phyloP scores from a whole-genome alignment of 345 rosid genomes.

The Eucalyptus marginata region DNA sequence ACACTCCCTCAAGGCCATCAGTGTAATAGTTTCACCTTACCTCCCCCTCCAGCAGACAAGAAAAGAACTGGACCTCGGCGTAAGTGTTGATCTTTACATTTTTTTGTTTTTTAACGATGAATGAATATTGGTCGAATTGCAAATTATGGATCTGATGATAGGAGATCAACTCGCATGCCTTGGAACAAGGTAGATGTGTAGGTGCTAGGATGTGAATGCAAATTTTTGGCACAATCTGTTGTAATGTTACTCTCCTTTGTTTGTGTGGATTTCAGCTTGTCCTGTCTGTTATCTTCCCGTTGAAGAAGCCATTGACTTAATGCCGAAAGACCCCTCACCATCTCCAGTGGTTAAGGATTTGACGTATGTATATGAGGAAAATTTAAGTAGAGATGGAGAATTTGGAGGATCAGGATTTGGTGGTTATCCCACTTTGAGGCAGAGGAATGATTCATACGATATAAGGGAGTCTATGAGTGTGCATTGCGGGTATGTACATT shows the following conservation, averaged over 20 bases:
- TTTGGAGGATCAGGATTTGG: conserved; percentile 99
- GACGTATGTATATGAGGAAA: conserved; percentile 65
- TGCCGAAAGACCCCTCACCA: conserved; percentile 78
- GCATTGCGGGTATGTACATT: conserved; percentile 78
- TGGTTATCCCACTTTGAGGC: conserved; percentile 81
- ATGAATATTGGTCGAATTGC: not conserved
- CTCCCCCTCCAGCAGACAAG: conserved; percentile 95
- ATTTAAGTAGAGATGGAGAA: conserved; percentile 41
- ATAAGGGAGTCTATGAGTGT: conserved; percentile 74
- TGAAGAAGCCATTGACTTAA: conserved; percentile 80
- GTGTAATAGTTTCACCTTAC: conserved; percentile 75
- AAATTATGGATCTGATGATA: not conserved
- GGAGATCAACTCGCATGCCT: not conserved
- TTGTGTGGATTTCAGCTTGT: conserved; percentile 51
- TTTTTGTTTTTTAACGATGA: not conserved
- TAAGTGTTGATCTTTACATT: conserved; percentile 22
- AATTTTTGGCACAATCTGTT: not conserved
- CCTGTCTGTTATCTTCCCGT: conserved; percentile 97
- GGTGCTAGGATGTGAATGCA: not conserved
- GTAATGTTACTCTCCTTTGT: not conserved
- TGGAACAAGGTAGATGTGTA: not conserved
- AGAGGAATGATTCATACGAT: conserved; percentile 76
- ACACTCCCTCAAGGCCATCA: conserved; percentile 92
- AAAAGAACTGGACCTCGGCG: conserved; percentile 97
- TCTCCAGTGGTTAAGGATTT: conserved; percentile 71